Evolutionary conservation across 805 yeast genomes (phyloP).

Genomic region (Saturnispora gosingensis): DNA sequence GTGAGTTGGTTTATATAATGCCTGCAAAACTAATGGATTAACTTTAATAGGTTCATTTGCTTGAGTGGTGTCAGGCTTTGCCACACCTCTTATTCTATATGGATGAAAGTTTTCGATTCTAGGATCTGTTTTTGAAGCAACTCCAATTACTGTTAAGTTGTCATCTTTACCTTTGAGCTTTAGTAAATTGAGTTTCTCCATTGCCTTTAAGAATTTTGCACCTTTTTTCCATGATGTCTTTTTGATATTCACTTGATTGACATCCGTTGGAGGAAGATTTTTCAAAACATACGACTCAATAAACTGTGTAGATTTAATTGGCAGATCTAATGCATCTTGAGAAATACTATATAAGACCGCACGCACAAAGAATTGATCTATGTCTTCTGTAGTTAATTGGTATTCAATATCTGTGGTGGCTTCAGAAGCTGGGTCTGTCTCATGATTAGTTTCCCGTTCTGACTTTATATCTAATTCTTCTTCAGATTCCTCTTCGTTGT

Average conservation of each 20-base stretch:
- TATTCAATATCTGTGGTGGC: slow-evolving; percentile 25
- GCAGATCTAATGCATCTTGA: slow-evolving; percentile 45
- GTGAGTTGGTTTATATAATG: slow-evolving; percentile 49
- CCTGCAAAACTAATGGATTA: slow-evolving; percentile 22
- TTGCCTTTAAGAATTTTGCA: slow-evolving; percentile 72
- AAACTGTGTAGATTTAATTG: slow-evolving; percentile 65
- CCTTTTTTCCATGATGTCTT: slow-evolving; percentile 87
- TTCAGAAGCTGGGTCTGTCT: neutral
- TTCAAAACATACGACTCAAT: slow-evolving; percentile 60
- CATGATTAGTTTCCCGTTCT: neutral
- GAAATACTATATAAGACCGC: slow-evolving; percentile 65
- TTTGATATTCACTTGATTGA: slow-evolving; percentile 49
- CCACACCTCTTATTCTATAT: slow-evolving; percentile 36
- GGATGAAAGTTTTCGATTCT: slow-evolving; percentile 54
- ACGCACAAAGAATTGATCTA: slow-evolving; percentile 66
- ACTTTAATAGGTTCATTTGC: slow-evolving; percentile 8
- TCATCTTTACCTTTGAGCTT: slow-evolving; percentile 80
- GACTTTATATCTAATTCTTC: neutral
- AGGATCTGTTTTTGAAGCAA: slow-evolving; percentile 39
- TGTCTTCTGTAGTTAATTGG: slow-evolving; percentile 46
- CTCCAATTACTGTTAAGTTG: slow-evolving; percentile 49
- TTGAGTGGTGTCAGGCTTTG: neutral
- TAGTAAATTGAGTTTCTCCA: slow-evolving; percentile 67
- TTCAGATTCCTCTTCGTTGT: neutral
- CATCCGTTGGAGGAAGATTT: slow-evolving; percentile 64